Evolutionary conservation across 2,329 filamentous ascomycete species (phyloP), one percentile per base, ranked within the genome.

Genomic region (Talaromyces sp.): DNA sequence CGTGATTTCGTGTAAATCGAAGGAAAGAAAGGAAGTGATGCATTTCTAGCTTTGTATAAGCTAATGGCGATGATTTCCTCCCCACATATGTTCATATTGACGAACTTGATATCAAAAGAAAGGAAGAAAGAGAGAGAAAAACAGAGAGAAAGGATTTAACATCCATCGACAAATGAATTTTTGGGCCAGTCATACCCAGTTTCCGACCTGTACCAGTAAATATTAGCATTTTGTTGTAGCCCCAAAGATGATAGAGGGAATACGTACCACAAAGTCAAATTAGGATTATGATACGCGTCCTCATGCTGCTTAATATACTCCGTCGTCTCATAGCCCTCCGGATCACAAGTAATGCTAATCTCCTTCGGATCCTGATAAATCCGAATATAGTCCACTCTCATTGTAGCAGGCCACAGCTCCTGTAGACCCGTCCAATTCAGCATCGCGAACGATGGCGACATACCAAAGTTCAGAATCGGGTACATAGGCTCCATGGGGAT

Each of bases 331-430:
- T 87, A 91, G 0, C 85, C 88, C 0, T 81, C 80, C 2, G 89
- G 89, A 76, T 91, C 89, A 74, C 89, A 91, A 16, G 88, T 90
- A 59, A 90, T 71, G 45, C 82, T 82, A 70, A 84, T 80, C 13
- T 82, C 79, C 61, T 85, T 82, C 14, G 84, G 82, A 67, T 88
- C 85, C 74, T 90, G 88, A 71, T 90, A 91, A 60, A 91, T 89
- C 14, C 89, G 85, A 62, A 91, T 82, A 73, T 90, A 90, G 74
- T 91, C 89, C 65, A 91, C 80, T 2, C 87, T 82, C 83, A 90
- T 89, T 2, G 81, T 86, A 2, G 86, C 88, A 2, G 89, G 89
- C 70, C 90, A 80, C 50, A 85, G 76, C 16, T 81, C 70, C 4
- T 74, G 78, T 27, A 91, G 76, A 33, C 84, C 85, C 1, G 82